Conservation (phyloP, 2,329 filamentous ascomycete species). For the Pseudocercospora vitis region DNA sequence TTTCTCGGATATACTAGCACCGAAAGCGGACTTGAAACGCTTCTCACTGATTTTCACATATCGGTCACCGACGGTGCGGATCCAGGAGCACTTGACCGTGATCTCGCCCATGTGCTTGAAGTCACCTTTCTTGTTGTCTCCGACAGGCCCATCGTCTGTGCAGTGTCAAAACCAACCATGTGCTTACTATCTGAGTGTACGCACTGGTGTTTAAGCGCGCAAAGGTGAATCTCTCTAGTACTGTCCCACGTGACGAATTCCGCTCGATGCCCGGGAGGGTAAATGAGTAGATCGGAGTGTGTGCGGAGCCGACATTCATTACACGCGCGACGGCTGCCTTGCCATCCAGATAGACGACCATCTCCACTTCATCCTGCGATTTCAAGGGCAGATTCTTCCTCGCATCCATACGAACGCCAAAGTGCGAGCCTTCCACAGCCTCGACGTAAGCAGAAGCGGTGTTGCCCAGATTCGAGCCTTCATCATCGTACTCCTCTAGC, state of each 20-base stretch:
- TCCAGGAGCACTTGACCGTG: constrained; percentile 11
- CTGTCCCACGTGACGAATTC: background rate
- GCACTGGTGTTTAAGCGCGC: constrained; percentile 23
- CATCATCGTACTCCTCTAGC: constrained; percentile 23
- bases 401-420: constrained; percentile 8
- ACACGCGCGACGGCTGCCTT: constrained; percentile 5
- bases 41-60: background rate
- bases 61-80: background rate
- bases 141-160: constrained; percentile 17
- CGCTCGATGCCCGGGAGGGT: constrained; percentile 1
- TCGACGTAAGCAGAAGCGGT: constrained; percentile 23
- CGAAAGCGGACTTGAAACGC: background rate
- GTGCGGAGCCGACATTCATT: background rate
- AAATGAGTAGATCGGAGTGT: background rate
- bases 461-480: constrained; percentile 7
- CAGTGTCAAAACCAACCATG: background rate
- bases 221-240: constrained; percentile 21
- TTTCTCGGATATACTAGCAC: constrained; percentile 27
- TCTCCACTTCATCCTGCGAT: constrained; percentile 9
- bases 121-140: constrained; percentile 1
- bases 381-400: background rate
- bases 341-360: constrained; percentile 22
- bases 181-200: constrained; percentile 1
- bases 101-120: constrained; percentile 25
- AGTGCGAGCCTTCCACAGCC: constrained; percentile 18